Evolutionary conservation across 2,329 filamentous ascomycete species (phyloP).

Genomic region (Cercospora brassicicola): DNA sequence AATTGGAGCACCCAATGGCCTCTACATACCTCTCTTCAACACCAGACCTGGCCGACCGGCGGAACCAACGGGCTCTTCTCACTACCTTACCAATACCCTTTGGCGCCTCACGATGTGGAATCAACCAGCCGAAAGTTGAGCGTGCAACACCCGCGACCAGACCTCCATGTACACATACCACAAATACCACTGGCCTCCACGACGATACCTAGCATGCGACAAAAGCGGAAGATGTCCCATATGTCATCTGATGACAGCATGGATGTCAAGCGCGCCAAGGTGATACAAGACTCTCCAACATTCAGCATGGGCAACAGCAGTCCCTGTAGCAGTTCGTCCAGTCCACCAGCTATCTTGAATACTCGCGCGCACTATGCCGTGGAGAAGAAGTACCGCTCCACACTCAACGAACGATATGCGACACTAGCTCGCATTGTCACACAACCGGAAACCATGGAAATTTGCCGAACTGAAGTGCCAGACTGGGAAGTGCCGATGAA

Average conservation of each 20-base stretch:
- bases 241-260: background rate
- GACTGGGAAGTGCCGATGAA: conserved; percentile 25
- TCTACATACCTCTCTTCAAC: background rate
- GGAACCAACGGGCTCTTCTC: background rate
- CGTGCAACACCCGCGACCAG: background rate
- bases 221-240: conserved; percentile 13
- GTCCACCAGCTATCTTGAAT: background rate
- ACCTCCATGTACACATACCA: background rate
- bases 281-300: background rate
- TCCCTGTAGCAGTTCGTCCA: conserved; percentile 7
- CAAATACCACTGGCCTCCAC: background rate
- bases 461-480: conserved; percentile 20
- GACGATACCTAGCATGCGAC: conserved; percentile 4
- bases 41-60: background rate
- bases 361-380: conserved; percentile 42
- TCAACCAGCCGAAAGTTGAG: background rate
- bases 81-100: background rate
- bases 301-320: conserved; percentile 6
- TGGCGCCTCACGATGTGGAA: background rate
- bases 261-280: conserved; percentile 6
- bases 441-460: conserved; percentile 20
- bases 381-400: conserved; percentile 34
- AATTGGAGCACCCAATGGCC: conserved; percentile 9
- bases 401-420: conserved; percentile 24
- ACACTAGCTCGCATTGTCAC: conserved; percentile 23